Base-by-base conservation (phyloP, 2,329 filamentous ascomycete genomes). In the Aspergillus terreus region DNA sequence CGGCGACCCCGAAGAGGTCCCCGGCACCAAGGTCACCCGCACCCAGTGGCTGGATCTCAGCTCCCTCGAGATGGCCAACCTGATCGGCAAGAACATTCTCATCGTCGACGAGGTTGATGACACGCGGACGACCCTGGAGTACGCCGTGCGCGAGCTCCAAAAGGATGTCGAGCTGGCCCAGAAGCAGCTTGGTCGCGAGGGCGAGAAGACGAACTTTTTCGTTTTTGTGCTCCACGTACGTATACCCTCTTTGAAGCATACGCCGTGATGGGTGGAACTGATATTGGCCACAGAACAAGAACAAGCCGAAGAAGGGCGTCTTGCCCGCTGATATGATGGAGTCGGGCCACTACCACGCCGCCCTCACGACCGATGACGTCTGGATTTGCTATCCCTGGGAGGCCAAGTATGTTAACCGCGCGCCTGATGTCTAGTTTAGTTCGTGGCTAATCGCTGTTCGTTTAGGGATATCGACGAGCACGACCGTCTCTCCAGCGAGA, bases 351-450 rank as follows among this genome's bases (percentile, higher is more conserved):
- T 99, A 99, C 75, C 74, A 88, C 60, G 94, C 94, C 19, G 90
- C 94, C 19, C 79, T 87, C 67, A 97, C 92, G 5, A 88, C 95
- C 30, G 83, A 82, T n/a, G 92, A 99, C 74, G 86, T 91, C 59
- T 99, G 94, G 94, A 97, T 97, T 71, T 95, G 90, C 81, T 99
- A 99, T 76, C 94, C 94, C 14, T 99, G 94, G 94, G 94, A 97
- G 78, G 94, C 94, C 41, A 87, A 76, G 79, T 83, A 76, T 50
- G 80, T 76, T 27, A 17, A 40, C 10, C 25, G 4, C n/a, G 4
- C 35, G 5, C 3, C 4, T 14, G 10, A 10, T 10, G 15, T 33
- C 17, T 17, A 33, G 23, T 4, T 12, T 15, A 38, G 2, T 33
- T 30, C 6, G 40, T 32, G 35, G 11, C 52, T 66, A 55, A 71